Evolutionary conservation across 176 grass and related monocot species (phyloP), one percentile per base, ranked within the genome.

Genomic region (Alloteropsis semialata): DNA sequence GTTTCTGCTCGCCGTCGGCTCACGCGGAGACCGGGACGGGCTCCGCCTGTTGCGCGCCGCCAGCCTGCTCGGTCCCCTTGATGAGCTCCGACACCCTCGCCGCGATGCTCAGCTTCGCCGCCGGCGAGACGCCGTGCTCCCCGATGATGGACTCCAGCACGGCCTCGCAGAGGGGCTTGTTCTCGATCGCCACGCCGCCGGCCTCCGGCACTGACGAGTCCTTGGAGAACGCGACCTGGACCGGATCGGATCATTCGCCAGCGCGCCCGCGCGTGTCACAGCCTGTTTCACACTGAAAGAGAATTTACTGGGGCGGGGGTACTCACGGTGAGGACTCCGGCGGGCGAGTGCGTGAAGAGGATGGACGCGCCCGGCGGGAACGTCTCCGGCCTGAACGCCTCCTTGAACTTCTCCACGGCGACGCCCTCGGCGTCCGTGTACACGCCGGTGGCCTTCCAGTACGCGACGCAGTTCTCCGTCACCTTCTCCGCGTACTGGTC

Each of bases 61-160:
- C 42, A 59, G 9, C 5, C 56, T 42, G 27, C 13, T 49, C 16
- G 38, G 53, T 15, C 10, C 8, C 62, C 70, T 92, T 82, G 13
- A 97, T 59, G 32, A 94, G 85, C 80, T 65, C 87, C 8, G 87
- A 81, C 33, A 94, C 67, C 84, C 94, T 86, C 30, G 84, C n/a
- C 0, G 92, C 94, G 28, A 97, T 8, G 76, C 91, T 94, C n/a
- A 78, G 65, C 87, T 97, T 97, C n/a, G 94, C 85, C 0, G 84
- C 84, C 0, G 89, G 94, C 43, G 94, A 97, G 49, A 94, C 92
- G 8, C 92, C 92, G 75, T 84, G 82, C 79, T 94, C 87, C 19
- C 96, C 96, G 41, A 99, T 96, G 61, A 96, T 99, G 49, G 96
- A 99, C 56, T 94, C 89, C 44, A 99, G 66, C 41, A 99, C 74